Evolutionary conservation across 805 yeast species (phyloP), one percentile per base, ranked within the genome.

Genomic region (Kodamaea leandrae): DNA sequence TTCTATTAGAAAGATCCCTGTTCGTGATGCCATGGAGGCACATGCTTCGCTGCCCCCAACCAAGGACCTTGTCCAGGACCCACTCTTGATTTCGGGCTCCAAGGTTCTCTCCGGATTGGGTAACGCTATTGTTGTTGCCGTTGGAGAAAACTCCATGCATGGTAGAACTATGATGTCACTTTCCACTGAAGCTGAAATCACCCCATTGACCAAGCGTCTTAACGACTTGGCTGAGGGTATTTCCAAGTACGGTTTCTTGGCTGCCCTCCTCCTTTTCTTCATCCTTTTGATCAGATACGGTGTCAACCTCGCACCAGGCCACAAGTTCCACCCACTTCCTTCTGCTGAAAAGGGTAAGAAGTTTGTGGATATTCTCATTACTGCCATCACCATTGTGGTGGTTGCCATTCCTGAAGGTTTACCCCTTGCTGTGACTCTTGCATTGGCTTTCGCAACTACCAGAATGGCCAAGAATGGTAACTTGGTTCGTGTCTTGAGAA

Each of bases 361-460:
- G 50, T 90, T 90, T 52, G 70, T 93, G 68, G 83, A 87, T 54
- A 86, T 91, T 42, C 71, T 93, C 45, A 93, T 93, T 55, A 87
- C 93, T 17, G 84, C 98, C 1, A 85, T 93, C 45, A 89, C 99
- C 0, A 77, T 93, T 52, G 81, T 93, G 20, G 99, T 91, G 12
- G 99, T 93, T 37, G 99, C 99, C 0, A 96, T 93, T n/a, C 99
- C 99, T 3, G 99, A 93, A 66, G 99, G 99, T 47, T 75, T 93
- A 43, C 99, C 99, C 1, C 71, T 93, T 42, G 99, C 99, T 2
- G 99, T 93, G 13, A 93, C 99, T 1, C 72, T 93, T 35, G 96
- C 99, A 0, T 71, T 93, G 50, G 99, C 99, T 0, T 93, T 93
- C 70, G 99, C 99, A 2, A 93, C 99, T 2, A 90, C 96, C 7